phyloP scores from a whole-genome alignment of 78 protist genomes.

The Guillardia theta region DNA sequence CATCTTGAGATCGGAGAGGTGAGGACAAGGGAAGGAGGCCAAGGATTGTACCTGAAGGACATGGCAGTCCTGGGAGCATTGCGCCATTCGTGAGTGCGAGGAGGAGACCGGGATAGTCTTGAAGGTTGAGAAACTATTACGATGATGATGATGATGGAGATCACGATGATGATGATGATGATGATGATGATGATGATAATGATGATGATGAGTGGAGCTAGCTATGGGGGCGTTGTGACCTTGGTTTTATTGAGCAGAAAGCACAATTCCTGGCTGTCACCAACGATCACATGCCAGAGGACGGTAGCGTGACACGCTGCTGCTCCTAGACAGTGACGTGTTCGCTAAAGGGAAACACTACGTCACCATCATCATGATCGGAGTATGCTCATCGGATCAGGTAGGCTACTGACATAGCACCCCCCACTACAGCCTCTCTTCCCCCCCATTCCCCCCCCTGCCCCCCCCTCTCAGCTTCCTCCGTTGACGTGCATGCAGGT shows the following conservation, averaged over 20 bases:
- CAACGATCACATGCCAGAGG: constrained; percentile 27
- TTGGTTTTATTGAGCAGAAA: background rate
- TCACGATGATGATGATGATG: background rate
- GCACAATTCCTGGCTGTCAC: background rate
- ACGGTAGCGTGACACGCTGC: too few species aligned
- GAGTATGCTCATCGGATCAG: background rate
- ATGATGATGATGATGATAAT: background rate
- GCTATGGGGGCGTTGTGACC: background rate
- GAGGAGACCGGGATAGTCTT: background rate
- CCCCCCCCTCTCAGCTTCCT: background rate
- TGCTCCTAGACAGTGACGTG: too few species aligned
- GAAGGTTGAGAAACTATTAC: background rate
- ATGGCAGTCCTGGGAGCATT: background rate
- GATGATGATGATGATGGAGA: background rate
- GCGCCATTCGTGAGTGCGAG: constrained; percentile 1
- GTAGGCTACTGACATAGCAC: background rate
- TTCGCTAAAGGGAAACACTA: constrained; percentile 8
- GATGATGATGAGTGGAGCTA: background rate
- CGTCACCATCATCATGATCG: constrained; percentile 3
- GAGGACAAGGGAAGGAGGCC: background rate
- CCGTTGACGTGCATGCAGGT: background rate
- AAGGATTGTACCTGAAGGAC: background rate
- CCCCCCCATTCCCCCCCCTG: background rate
- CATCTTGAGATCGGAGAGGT: constrained; percentile 21
- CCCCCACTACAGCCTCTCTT: background rate